phyloP scores from a whole-genome alignment of 768 basidiomycete genomes.

The Suillus weaverae region DNA sequence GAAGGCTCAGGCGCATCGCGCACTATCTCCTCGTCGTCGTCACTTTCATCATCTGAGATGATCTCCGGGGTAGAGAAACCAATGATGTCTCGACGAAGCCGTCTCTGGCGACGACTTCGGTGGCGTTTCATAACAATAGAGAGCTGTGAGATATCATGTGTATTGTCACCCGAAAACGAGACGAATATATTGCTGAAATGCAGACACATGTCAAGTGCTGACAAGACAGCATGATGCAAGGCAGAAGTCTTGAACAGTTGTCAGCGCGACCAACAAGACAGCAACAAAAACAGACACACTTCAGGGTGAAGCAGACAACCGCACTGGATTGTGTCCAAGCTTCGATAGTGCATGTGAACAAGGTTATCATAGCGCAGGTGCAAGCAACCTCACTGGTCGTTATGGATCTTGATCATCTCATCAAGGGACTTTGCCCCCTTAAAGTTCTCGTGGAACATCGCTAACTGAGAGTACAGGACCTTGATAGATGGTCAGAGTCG shows the following conservation, averaged over 20 bases:
- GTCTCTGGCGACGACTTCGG: constrained; percentile 58
- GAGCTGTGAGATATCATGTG: constrained; percentile 53
- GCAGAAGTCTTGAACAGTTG: constrained; percentile 52
- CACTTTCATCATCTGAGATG: constrained; percentile 38
- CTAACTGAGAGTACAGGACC: constrained; percentile 69
- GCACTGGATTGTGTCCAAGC: constrained; percentile 58
- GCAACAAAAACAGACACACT: constrained; percentile 36
- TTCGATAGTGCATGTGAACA: constrained; percentile 23
- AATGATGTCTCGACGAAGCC: constrained; percentile 57
- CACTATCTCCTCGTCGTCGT: constrained; percentile 32
- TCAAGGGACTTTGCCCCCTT: constrained; percentile 62
- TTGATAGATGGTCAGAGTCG: constrained; percentile 25
- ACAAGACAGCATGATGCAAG: constrained; percentile 63
- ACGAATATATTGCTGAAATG: constrained; percentile 67
- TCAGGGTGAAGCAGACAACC: constrained; percentile 65
- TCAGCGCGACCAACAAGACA: constrained; percentile 4
- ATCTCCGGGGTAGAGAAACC: constrained; percentile 50
- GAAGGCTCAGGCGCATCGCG: constrained; percentile 32
- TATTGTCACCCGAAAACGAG: constrained; percentile 59
- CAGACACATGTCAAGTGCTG: constrained; percentile 72
- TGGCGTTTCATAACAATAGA: constrained; percentile 57
- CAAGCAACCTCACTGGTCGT: constrained; percentile 57
- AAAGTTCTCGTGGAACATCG: constrained; percentile 59
- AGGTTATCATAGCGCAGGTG: neutral
- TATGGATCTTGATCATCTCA: constrained; percentile 70